These are phyloP conservation scores for Austroboletus novae-zelandiae DNA, from an alignment of 1,284 basidiomycete species.

Conservation along the genomic window DNA sequence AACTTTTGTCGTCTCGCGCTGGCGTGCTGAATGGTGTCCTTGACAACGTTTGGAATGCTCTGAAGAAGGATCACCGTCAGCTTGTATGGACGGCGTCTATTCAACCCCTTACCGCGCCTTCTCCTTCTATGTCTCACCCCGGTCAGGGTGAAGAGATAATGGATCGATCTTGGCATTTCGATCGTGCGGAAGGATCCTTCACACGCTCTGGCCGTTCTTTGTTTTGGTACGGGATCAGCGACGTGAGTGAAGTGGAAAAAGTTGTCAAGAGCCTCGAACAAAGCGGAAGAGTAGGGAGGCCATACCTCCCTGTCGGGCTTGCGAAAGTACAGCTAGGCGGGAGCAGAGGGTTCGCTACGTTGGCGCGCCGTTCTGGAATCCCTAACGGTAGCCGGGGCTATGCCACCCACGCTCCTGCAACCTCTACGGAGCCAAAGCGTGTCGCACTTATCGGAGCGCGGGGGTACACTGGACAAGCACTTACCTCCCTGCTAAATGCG, in stretches of 20 bases:
- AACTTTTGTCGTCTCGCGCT: conserved; percentile 85
- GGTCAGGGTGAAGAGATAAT: conserved; percentile 73
- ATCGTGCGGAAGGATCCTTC: conserved; percentile 97
- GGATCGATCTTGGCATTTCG: conserved; percentile 97
- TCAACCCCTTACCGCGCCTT: conserved; percentile 13
- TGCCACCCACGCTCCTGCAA: conserved; percentile 48
- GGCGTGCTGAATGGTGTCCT: conserved; percentile 93
- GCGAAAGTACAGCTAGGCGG: conserved; percentile 45
- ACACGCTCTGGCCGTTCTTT: conserved; percentile 89
- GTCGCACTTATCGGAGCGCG: conserved; percentile 96
- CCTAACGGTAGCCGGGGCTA: conserved; percentile 59
- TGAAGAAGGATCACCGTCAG: conserved; percentile 92
- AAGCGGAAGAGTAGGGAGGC: conserved; percentile 81
- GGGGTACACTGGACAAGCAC: conserved; percentile 92
- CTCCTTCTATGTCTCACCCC: conserved; percentile 8
- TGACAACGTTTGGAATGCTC: conserved; percentile 95
- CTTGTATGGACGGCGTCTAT: conserved; percentile 97
- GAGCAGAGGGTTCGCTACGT: conserved; percentile 71
- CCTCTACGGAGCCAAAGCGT: conserved; percentile 71
- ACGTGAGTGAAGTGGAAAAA: conserved; percentile 90
- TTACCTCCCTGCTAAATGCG: conserved; percentile 79
- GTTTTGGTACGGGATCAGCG: conserved; percentile 97
- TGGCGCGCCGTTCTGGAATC: conserved; percentile 47
- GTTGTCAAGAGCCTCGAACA: conserved; percentile 83
- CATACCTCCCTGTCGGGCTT: conserved; percentile 89